Base-by-base conservation (phyloP, 306 rosid genomes). In the Ceratonia siliqua region DNA sequence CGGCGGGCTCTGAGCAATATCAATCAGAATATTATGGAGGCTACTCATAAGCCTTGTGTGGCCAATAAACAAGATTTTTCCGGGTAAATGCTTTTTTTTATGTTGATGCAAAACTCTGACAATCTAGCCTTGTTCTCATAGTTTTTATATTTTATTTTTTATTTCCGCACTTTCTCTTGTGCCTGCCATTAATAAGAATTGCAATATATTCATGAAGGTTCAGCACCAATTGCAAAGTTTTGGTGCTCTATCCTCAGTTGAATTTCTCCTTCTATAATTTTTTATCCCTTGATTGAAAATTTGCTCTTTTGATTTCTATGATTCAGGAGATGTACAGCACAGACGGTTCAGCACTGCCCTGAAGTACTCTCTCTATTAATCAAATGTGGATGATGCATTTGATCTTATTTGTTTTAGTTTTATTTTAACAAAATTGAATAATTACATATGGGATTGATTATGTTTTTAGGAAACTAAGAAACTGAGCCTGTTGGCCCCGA, bases 1-100 rank as follows among this genome's bases (percentile, higher is more conserved):
- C 85, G 94, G 49, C 73, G 45, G 56, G 89, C 89, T 33, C 62
- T 84, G 17, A 42, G 86, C 33, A 63, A 67, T 55, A 82, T 89
- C 62, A 80, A 80, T 68, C 86, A 86, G 63, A 88, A 88, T 69
- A 38, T 88, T 25, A 39, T 70, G 39, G 70, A 62, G 9, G 68
- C 30, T 61, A 35, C 25, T 35, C 68, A 10, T 35, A 66, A 75
- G 20, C 80, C 83, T 5, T 52, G n/a, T 58, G 59, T 53, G 22
- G 42, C 72, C 62, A 62, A 25, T 54, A 39, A 56, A 68, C 36
- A 45, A 76, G 82, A 88, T 39, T 68, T 46, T 79, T 55, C 64
- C 42, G 72, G 84, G 89, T 80, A 62, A 38, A 43, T 43, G 24
- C 12, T 11, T 33, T 2, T 21, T 2, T 30, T 58, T 54, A 28